Conservation (phyloP, 306 rosid genomes). For the Trichosanthes truncata region DNA sequence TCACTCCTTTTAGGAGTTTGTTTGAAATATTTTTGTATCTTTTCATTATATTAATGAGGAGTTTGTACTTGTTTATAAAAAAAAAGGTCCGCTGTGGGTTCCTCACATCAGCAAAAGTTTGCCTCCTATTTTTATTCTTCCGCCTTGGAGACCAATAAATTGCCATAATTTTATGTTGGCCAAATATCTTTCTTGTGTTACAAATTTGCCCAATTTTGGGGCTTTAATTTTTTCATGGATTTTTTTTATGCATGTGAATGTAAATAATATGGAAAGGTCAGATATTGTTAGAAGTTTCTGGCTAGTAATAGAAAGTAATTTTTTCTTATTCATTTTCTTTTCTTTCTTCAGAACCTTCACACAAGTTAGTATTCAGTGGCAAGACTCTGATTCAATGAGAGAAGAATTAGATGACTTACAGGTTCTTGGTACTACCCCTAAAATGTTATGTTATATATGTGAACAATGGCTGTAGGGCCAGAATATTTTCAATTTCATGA, state of each 20-base stretch:
- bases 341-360: conserved; percentile 72
- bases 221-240: background rate
- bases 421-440: conserved; percentile 24
- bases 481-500: background rate
- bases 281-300: background rate
- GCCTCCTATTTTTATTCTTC: too few species aligned
- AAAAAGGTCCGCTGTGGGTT: too few species aligned
- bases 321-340: conserved; percentile 3
- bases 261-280: background rate
- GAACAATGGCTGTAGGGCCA: background rate
- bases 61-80: too few species aligned
- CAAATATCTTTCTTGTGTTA: background rate
- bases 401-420: conserved; percentile 97
- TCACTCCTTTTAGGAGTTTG: too few species aligned
- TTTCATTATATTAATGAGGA: too few species aligned
- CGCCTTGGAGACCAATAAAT: background rate
- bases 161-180: background rate
- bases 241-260: background rate
- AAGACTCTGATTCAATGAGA: conserved; percentile 94
- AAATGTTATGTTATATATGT: conserved; percentile 2
- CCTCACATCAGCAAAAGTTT: too few species aligned
- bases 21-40: too few species aligned
- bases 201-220: background rate
- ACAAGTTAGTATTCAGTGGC: conserved; percentile 98
- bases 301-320: background rate